Conservation (phyloP, 805 yeast species). For the Ogataea salicorniae region DNA sequence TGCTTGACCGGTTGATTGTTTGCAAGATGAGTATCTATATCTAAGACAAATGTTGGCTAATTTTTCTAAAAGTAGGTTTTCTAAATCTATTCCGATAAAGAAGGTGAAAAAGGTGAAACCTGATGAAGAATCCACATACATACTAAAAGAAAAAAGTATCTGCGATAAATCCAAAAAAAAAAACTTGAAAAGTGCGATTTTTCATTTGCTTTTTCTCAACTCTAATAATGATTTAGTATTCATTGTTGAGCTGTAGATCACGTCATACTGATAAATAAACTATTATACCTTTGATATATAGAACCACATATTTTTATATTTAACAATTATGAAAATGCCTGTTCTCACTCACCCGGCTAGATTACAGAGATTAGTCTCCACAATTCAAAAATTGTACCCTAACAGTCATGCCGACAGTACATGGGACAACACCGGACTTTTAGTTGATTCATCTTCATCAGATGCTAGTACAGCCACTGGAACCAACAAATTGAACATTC, state of each 20-base stretch:
- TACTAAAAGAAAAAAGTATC: neutral
- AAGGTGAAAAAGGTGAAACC: neutral
- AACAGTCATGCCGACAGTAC: constrained; percentile 70
- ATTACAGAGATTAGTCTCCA: constrained; percentile 42
- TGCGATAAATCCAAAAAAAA: constrained; percentile 12
- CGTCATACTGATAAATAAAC: too few species aligned
- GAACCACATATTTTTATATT: neutral
- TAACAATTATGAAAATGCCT: neutral
- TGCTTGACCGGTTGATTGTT: too few species aligned
- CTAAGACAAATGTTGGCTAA: too few species aligned
- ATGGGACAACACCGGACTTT: constrained; percentile 95
- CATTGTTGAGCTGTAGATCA: too few species aligned
- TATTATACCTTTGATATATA: too few species aligned
- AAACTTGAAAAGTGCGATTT: neutral
- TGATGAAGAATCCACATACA: neutral
- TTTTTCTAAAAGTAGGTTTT: too few species aligned
- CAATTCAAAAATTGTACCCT: constrained; percentile 77
- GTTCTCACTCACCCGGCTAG: constrained; percentile 12
- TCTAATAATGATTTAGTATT: too few species aligned
- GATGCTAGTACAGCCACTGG: constrained; percentile 7
- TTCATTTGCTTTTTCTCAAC: neutral
- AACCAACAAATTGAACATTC: constrained; percentile 29
- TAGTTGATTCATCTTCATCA: constrained; percentile 59
- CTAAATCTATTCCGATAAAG: neutral
- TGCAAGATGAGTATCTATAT: too few species aligned